Base-by-base conservation (phyloP, 2,329 filamentous ascomycete genomes). In the Xylaria sp. region DNA sequence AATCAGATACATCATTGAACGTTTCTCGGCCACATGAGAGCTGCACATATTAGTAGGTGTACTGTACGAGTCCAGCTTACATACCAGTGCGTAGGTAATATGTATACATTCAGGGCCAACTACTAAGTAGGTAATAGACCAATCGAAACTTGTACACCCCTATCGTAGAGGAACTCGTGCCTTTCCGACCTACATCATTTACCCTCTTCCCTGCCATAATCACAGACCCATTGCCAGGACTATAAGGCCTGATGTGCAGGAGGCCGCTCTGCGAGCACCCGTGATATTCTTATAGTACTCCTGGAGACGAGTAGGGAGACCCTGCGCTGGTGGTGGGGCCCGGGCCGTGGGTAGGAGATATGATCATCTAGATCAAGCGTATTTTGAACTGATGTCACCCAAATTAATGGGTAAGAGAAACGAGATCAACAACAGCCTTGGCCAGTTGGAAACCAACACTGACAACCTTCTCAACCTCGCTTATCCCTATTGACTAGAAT, bases 1-100 rank as follows among this genome's bases (percentile, higher is more conserved):
- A 37, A 18, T 41, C 15, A 41, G 39, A 41, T 41, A 41, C 12
- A 18, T 15, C 39, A 41, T 41, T 41, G 39, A 1, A 8, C 8
- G 48, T 54, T 55, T 51, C 9, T 18, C n/a, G 52, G 58, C 58
- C 58, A 66, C 65, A 37, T 48, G 46, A 15, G 15, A 34, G 41
- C 56, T 66, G 23, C 20, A 13, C 10, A 25, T 8, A 41, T 52
- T 25, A 37, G 8, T 9, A 37, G 41, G 13, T 46, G 15, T n/a
- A n/a, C 41, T 46, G 18, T 18, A n/a, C 13, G 18, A 46, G 13
- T 46, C 2, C 15, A 18, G 13, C 15, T n/a, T 46, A n/a, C 41
- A 18, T 46, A 7, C 15, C 3, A 44, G 13, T 44, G 20, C 18
- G 6, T n/a, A n/a, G 15, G 13, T 18, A 18, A 44, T 44, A 46